Evolutionary conservation across 2,329 filamentous ascomycete species (phyloP), one percentile per base, ranked within the genome.

Genomic region (Ilyonectria destructans): DNA sequence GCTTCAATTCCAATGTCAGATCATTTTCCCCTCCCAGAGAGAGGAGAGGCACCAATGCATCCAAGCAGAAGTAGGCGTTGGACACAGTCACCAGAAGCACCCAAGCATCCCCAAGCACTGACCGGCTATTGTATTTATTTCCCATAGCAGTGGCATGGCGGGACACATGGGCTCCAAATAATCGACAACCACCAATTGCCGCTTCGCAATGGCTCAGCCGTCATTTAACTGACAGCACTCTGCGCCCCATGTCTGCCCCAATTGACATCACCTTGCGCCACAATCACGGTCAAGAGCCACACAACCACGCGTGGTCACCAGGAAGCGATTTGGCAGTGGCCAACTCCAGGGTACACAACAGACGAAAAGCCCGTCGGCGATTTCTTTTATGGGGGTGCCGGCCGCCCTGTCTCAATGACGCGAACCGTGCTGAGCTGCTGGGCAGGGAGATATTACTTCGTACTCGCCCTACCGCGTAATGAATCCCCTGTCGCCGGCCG

Each of bases 241-340:
- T 59, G 33, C 57, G 45, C 31, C 43, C 21, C 52, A 49, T 45
- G 51, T 19, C 21, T 26, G 52, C 55, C 51, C 70, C 58, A 57
- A 62, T 64, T 69, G 68, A 72, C 71, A 71, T 69, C 64, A 71
- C 61, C 49, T 48, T 37, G 60, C 61, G 73, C 71, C 73, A 74
- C 69, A 72, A 58, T 59, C 13, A 59, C 19, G 23, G 52, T 54
- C 9, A 29, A 72, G 55, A 15, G 67, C 69, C 72, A 67, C 69
- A 71, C 37, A 9, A 54, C 45, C 62, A 74, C 67, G 59, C 46
- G 33, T 69, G 26, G n/a, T 63, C 58, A 9, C 40, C 45, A 48
- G 45, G 46, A 21, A 21, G 7, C 8, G 37, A 37, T 57, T 49
- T 57, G 45, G 31, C 55, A 57, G 21, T 26, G 35, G 35, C 37